Conservation (phyloP, 345 rosid genomes). For the Stellera chamaejasme region DNA sequence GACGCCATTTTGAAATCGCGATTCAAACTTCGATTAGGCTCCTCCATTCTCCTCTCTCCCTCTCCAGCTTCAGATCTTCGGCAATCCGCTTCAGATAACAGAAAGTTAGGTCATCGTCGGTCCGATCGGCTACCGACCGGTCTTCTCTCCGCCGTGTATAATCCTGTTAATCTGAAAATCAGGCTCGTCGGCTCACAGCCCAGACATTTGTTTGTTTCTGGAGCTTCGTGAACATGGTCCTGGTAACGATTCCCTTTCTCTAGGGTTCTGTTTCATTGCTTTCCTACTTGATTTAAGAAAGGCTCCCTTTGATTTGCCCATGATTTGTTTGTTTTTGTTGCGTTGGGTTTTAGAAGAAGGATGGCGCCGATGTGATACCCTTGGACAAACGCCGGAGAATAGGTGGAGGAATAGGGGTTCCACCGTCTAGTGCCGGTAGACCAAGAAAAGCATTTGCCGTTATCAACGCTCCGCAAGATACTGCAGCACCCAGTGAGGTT, state of each 20-base stretch:
- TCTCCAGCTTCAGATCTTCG: too few relatives aligned
- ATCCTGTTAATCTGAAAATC: too few relatives aligned
- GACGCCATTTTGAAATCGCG: too few relatives aligned
- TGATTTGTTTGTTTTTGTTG: neutral
- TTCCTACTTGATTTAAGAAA: neutral
- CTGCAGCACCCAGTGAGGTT: slow-evolving; percentile 23
- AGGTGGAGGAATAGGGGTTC: slow-evolving; percentile 32
- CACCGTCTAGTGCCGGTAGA: slow-evolving; percentile 29
- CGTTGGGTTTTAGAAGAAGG: slow-evolving; percentile 41
- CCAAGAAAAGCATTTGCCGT: slow-evolving; percentile 41
- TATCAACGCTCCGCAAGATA: slow-evolving; percentile 42
- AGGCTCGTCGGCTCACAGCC: too few relatives aligned
- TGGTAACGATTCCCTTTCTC: neutral
- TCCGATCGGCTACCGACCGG: too few relatives aligned
- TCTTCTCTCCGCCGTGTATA: too few relatives aligned
- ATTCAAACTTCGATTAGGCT: too few relatives aligned
- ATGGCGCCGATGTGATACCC: slow-evolving; percentile 29
- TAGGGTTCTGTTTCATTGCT: neutral
- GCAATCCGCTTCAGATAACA: too few relatives aligned
- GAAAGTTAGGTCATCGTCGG: too few relatives aligned
- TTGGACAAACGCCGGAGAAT: slow-evolving; percentile 61
- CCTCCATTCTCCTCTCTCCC: too few relatives aligned
- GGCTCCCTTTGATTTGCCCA: neutral
- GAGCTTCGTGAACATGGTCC: too few relatives aligned
- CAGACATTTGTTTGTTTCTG: too few relatives aligned